Base-by-base conservation (phyloP, 192 early-diverging fungal species). In the Lobosporangium transversale region DNA sequence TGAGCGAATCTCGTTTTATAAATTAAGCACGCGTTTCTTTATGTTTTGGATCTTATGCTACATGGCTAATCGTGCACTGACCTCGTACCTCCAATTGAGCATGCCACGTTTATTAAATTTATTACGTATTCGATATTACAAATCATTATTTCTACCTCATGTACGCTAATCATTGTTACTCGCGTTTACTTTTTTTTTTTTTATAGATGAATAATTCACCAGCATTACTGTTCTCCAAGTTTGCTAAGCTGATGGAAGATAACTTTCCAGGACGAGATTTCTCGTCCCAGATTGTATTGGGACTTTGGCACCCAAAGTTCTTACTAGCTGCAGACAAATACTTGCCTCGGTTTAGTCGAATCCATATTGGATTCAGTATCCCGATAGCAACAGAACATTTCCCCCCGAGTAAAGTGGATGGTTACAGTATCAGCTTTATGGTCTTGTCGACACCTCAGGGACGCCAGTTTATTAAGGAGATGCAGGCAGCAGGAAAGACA, bases 261-360 rank as follows among this genome's bases (percentile, higher is more conserved):
- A 44, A 67, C 51, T 76, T 76, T 27, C 73, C 73, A 14, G 65
- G 48, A 24, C 79, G 64, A n/a, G 70, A 76, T 43, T 85, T 82
- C 47, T 76, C 73, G 2, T 71, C 79, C 8, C 80, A 81, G 45
- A 68, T 88, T 6, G 68, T 84, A 4, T 60, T 88, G 65, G 87
- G 87, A 26, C 66, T 88, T 18, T 86, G 87, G 85, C 80, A 83
- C 51, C 78, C 79, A 21, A 81, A 81, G 23, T 88, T 86, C 47
- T 54, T 88, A 4, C 50, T 79, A 7, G 73, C 56, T n/a, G 80
- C 80, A 9, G 61, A 81, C 48, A 65, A 66, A 20, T 71, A 81
- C 31, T 78, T 88, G 37, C 64, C 79, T 0, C 62, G 59, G 2
- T 83, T 82, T 55, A 78, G 79, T 26, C 62, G 83, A 3, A 55